Base-by-base conservation (phyloP, 805 yeast genomes). In the Barnettozyma wickerhamii region DNA sequence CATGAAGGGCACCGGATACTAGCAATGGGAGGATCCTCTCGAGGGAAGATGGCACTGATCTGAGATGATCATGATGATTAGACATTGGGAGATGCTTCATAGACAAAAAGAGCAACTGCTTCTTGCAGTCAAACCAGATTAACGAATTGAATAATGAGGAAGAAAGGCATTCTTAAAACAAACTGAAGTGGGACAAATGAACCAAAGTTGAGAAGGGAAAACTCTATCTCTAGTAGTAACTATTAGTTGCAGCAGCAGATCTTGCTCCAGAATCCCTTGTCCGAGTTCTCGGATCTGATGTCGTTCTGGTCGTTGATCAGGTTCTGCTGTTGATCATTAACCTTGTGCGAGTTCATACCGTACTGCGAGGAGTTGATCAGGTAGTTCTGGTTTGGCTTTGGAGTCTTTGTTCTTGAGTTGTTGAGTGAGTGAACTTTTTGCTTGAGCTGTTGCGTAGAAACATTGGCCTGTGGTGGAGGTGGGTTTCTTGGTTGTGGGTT, bases 401-500 rank as follows among this genome's bases (percentile, higher is more conserved):
- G 60, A 19, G 50, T 52, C 41, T 53, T 56, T 3, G 54, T 26
- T 45, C 58, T 51, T 15, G 60, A 54, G 30, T 55, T 51, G 41
- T 53, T 56, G 29, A 56, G 30, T 3, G 59, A 54, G 14, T 56
- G 58, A 6, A 55, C 59, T 30, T 53, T 53, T 44, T 53, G 58
- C 32, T 55, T 55, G 32, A 53, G 37, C 31, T 45, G 46, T 36
- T 36, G 24, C 30, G 46, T 35, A 36, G 46, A 23, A 32, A 56
- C 37, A 39, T 48, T 52, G 36, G 60, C 62, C 40, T 47, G 51
- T 35, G 48, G 49, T 45, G 53, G 59, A 30, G 49, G 53, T 42
- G 45, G 56, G 30, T 50, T 53, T 47, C 50, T 46, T 42, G 96
- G 96, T 53, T 81, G 84, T 47, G 96, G 96, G 62, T 89, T 93